These are phyloP conservation scores for Tylopilus subfusipes DNA, from an alignment of 768 basidiomycete species.

Conservation along the genomic window DNA sequence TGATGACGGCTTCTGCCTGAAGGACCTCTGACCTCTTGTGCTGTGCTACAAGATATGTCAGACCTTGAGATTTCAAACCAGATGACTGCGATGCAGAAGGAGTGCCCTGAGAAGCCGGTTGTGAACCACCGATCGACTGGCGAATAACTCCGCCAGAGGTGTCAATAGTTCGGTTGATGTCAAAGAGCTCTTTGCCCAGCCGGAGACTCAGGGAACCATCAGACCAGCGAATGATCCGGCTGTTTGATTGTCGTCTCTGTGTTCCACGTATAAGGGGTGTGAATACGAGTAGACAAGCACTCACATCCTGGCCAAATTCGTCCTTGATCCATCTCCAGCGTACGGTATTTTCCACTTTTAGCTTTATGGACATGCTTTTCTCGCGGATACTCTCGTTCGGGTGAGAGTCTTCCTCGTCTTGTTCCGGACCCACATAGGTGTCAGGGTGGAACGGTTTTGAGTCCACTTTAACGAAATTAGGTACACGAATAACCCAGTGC, in stretches of 20 bases:
- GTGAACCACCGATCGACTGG: conserved; percentile 49
- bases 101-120: conserved; percentile 40
- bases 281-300: conserved; percentile 26
- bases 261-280: background rate
- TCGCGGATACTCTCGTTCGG: conserved; percentile 62
- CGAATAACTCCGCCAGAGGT: conserved; percentile 66
- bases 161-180: conserved; percentile 78
- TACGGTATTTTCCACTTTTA: conserved; percentile 90
- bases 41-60: conserved; percentile 88
- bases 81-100: conserved; percentile 36
- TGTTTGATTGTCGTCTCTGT: conserved; percentile 84
- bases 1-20: conserved; percentile 81
- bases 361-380: conserved; percentile 79
- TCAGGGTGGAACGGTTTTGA: conserved; percentile 87
- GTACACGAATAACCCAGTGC: conserved; percentile 92
- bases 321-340: conserved; percentile 94
- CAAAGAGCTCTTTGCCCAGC: conserved; percentile 91
- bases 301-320: conserved; percentile 68
- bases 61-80: conserved; percentile 57
- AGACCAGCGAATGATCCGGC: conserved; percentile 91
- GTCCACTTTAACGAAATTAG: conserved; percentile 90
- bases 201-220: conserved; percentile 90
- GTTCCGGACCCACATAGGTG: conserved; percentile 79
- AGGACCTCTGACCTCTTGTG: conserved; percentile 82
- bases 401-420: conserved; percentile 61